Evolutionary conservation across 78 protist genomes (phyloP), one percentile per base, ranked within the genome.

Genomic region (Mastigamoeba balamuthi): DNA sequence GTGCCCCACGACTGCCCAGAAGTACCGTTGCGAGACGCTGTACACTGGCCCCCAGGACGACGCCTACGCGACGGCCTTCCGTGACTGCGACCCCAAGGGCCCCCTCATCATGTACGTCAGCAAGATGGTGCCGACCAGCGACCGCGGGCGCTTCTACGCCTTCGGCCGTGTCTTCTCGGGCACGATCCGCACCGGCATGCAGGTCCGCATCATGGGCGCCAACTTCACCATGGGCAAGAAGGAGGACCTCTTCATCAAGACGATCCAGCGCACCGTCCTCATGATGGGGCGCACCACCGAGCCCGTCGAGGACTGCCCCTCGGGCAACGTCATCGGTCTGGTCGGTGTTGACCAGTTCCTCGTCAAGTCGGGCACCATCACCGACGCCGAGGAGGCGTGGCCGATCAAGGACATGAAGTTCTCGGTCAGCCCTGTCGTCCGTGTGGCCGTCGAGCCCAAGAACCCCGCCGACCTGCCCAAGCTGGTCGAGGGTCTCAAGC

Each of bases 121-220:
- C 76, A 97, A 98, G 96, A 96, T 98, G 99, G 96, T 98, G 37
- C 99, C 99, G 66, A 84, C 98, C 40, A 39, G 85, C 37, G 98
- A 95, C 88, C 93, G 88, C 80, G 96, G 98, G 40, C 93, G 99
- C 72, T 97, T 98, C 99, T 90, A 80, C 87, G 99, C 99, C 44
- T 96, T 98, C 90, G 99, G 99, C 70, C 98, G 99, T 86, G 99
- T 98, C 67, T 98, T 95, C 95, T 84, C 99, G 3, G 99, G 99
- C 30, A 82, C 81, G 39, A 81, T 94, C 75, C 53, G 82, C 75
- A 90, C 99, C 35, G 99, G 99, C 41, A 82, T 65, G 72, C 92
- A 95, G 91, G 95, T 94, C 78, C 80, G 98, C 69, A 96, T 98
- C 82, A 79, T 88, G 95, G 99, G 99, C 37, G 91, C 92, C 52